Conservation (phyloP, 352 stramenopile genomes). For the Achlya hypogyna region DNA sequence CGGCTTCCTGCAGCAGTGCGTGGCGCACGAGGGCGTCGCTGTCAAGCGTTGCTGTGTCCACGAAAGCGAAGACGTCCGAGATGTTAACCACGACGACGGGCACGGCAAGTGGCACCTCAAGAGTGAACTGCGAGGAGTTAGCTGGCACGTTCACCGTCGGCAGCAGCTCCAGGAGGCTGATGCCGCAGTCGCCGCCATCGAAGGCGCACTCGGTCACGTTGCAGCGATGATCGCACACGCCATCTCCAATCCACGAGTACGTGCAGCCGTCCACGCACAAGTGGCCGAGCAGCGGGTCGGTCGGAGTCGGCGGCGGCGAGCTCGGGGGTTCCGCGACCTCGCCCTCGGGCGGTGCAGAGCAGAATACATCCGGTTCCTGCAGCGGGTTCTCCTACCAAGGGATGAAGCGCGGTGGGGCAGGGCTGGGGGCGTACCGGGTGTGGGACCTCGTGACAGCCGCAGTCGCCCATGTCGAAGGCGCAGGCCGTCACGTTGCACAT, state of each 20-base stretch:
- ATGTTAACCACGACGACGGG: conserved; percentile 67
- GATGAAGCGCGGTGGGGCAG: not conserved
- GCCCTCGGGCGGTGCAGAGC: not conserved
- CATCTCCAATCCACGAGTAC: conserved; percentile 76
- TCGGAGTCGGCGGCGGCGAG: not conserved
- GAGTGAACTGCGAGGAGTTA: conserved; percentile 43
- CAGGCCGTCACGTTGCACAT: conserved; percentile 85
- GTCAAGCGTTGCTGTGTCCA: conserved; percentile 47
- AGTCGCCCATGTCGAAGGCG: conserved; percentile 91
- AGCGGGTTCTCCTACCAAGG: conserved; percentile 5
- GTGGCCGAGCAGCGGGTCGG: conserved; percentile 16
- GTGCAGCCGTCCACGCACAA: conserved; percentile 65
- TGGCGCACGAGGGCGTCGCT: conserved; percentile 60
- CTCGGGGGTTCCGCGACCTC: not conserved
- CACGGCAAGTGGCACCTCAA: conserved; percentile 50
- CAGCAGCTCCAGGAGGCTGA: conserved; percentile 31
- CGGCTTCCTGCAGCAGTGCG: conserved; percentile 57
- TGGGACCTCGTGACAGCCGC: conserved; percentile 49
- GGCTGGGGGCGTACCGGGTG: not conserved
- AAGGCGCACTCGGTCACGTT: conserved; percentile 79
- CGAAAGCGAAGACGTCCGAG: conserved; percentile 42
- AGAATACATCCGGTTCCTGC: not conserved
- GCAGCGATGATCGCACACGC: conserved; percentile 59
- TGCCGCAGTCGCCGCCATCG: conserved; percentile 70
- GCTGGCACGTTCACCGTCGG: conserved; percentile 31